Evolutionary conservation across 306 rosid species (phyloP), one percentile per base, ranked within the genome.

Genomic region (Casuarina glauca): DNA sequence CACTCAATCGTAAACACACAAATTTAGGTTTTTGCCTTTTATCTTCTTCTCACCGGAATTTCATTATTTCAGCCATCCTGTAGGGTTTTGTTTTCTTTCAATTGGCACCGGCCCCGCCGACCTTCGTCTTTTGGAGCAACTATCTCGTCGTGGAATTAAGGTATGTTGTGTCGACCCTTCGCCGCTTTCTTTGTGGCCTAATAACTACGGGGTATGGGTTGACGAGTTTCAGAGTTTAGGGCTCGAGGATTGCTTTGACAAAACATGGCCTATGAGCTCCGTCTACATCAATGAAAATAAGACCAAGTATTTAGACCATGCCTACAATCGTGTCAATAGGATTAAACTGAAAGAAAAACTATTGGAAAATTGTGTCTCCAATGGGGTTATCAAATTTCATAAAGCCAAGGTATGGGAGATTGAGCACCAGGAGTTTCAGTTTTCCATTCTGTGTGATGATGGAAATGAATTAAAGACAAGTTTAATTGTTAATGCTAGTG

Each of bases 81-180:
- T 20, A 20, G 26, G 26, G 26, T 20, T 20, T 20, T 20, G 26
- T 20, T 20, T 20, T 20, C 26, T 20, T 20, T 20, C 26, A 20
- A 80, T 92, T 0, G 94, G 98, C 42, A 74, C 92, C 3, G 96
- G 97, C 26, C 98, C 98, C 0, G 96, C 92, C 0, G 98, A 97
- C 10, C 88, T 86, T 46, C 86, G 96, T 43, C 81, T 92, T 0
- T 92, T 93, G 0, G 93, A 90, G 76, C 94, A 90, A 81, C 89
- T 94, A 20, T 88, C 97, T 0, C 15, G 74, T 10, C 89, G 81
- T 39, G 96, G 91, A 43, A 72, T 92, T 52, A 84, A 90, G 91
- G 98, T 94, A 50, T 94, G 98, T 78, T 85, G 91, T 42, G 85
- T 92, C 70, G 98, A 94, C 75, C 97, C 98, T 26, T 76, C 86